Percentiles rank a stretch among this genome's conserved stretches.
phyloP scores from a whole-genome alignment of 129 eudicot genomes.

The Escallonia rubra region DNA sequence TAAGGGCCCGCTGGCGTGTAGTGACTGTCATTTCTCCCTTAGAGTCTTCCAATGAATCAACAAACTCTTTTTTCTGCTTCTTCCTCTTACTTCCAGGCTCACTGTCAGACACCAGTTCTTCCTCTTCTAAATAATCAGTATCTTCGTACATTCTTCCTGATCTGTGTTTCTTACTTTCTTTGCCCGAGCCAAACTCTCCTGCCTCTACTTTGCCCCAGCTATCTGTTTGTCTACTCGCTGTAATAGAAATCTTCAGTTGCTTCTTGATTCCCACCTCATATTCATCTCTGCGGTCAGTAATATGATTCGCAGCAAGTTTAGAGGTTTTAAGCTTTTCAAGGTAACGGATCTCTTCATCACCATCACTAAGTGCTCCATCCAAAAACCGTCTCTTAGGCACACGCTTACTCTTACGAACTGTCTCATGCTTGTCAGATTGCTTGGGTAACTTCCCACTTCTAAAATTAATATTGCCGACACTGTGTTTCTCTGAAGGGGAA shows the following conservation, averaged over 20 bases:
- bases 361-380: conserved; percentile 41
- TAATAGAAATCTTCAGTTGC: conserved; percentile 33
- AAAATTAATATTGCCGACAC: conserved; percentile 32
- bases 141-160: conserved; percentile 37
- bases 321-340: conserved; percentile 59
- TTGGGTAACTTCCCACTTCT: conserved; percentile 2
- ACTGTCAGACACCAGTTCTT: conserved; percentile 31
- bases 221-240: conserved; percentile 12
- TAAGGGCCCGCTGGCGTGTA: conserved; percentile 68
- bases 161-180: conserved; percentile 30
- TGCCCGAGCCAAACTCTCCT: conserved; percentile 30
- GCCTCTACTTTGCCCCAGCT: conserved; percentile 21
- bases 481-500: conserved; percentile 8
- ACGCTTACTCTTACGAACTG: conserved; percentile 45
- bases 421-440: conserved; percentile 20
- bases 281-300: conserved; percentile 23
- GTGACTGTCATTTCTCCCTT: conserved; percentile 46
- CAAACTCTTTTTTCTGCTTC: conserved; percentile 25
- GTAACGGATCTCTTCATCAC: conserved; percentile 78
- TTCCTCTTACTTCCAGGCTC: conserved; percentile 32
- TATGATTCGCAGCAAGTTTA: conserved; percentile 18
- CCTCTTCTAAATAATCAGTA: conserved; percentile 43
- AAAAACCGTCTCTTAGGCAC: conserved; percentile 34
- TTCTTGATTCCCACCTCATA: conserved; percentile 39
- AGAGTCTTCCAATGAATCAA: conserved; percentile 17